These are phyloP conservation scores for Kokia cookei DNA, from an alignment of 441 rosid genomes.

Conservation along the genomic window DNA sequence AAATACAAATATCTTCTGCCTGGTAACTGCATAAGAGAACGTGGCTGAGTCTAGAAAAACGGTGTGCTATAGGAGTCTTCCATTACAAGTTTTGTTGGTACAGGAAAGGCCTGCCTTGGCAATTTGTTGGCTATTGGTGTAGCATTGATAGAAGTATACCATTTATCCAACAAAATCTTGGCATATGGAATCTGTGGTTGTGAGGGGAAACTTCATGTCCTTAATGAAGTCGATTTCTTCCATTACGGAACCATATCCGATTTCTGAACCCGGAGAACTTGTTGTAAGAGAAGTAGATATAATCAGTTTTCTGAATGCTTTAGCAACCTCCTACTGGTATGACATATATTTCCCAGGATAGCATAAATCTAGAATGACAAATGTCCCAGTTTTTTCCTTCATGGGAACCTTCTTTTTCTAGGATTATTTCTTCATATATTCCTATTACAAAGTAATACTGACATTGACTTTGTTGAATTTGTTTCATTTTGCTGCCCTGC, in stretches of 20 bases:
- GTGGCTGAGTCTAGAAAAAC: conserved; percentile 31
- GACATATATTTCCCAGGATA: conserved; percentile 7
- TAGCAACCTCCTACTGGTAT: conserved; percentile 17
- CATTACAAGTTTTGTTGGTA: conserved; percentile 11
- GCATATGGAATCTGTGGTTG: conserved; percentile 14
- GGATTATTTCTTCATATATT: conserved; percentile 20
- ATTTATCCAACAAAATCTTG: conserved; percentile 10
- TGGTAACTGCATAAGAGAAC: conserved; percentile 69
- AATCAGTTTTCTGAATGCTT: conserved; percentile 6
- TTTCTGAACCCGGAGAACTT: conserved; percentile 21
- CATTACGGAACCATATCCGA: conserved; percentile 12
- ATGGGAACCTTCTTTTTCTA: conserved; percentile 36
- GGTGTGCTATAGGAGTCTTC: conserved; percentile 5
- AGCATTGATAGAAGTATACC: conserved; percentile 10
- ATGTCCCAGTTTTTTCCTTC: conserved; percentile 41
- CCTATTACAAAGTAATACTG: conserved; percentile 2
- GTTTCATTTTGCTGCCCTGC: conserved; percentile 12
- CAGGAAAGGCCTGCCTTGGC: conserved; percentile 7
- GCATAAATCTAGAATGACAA: conserved; percentile 17
- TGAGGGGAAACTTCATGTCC: conserved; percentile 16
- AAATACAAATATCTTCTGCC: conserved; percentile 74
- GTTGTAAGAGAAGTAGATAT: conserved; percentile 8
- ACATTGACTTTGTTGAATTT: conserved; percentile 1
- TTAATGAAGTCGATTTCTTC: conserved; percentile 16
- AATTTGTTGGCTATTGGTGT: conserved; percentile 1